phyloP scores from a whole-genome alignment of 768 basidiomycete genomes.

The Rhodotorula babjevae region DNA sequence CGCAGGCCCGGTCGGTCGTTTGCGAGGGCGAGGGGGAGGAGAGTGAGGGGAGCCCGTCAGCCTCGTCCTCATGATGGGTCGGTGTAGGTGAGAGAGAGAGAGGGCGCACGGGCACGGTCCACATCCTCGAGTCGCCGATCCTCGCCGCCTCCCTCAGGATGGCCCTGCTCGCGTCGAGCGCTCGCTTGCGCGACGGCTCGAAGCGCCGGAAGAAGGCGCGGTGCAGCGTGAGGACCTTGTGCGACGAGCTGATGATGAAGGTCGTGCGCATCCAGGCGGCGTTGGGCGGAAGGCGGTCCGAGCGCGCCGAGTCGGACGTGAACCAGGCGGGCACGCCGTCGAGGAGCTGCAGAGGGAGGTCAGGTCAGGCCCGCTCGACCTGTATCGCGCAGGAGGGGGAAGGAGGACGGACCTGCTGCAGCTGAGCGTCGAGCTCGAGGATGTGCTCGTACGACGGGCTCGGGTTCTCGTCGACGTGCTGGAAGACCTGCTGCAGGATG shows the following conservation, averaged over 20 bases:
- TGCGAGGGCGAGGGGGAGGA: no score
- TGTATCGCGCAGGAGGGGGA: no score
- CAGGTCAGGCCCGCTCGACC: no score
- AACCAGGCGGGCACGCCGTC: not conserved
- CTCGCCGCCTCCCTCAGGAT: slow-evolving; percentile 7
- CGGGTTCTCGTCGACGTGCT: slow-evolving; percentile 22
- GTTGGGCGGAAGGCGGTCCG: slow-evolving; percentile 7
- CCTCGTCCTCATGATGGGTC: not conserved
- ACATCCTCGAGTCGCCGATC: slow-evolving; percentile 3
- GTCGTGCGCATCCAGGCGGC: slow-evolving; percentile 9
- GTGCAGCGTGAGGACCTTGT: slow-evolving; percentile 15
- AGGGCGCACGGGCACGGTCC: slow-evolving; percentile 1
- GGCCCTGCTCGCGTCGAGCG: slow-evolving; percentile 6
- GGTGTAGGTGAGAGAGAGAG: not conserved
- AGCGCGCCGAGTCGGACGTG: not conserved
- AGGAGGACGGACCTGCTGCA: not conserved
- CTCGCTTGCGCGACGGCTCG: slow-evolving; percentile 7
- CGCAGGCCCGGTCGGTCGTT: no score
- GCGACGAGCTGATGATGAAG: slow-evolving; percentile 3
- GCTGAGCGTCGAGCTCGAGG: not conserved
- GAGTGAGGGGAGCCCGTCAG: not conserved
- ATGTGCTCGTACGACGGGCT: not conserved
- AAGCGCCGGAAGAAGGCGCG: slow-evolving; percentile 11
- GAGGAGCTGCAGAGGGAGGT: not conserved
- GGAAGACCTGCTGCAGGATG: slow-evolving; percentile 12